Percentiles rank a stretch among this genome's conserved stretches.
Evolutionary conservation across 768 basidiomycete species (phyloP).

Genomic region (Podaxis carcinomalis): DNA sequence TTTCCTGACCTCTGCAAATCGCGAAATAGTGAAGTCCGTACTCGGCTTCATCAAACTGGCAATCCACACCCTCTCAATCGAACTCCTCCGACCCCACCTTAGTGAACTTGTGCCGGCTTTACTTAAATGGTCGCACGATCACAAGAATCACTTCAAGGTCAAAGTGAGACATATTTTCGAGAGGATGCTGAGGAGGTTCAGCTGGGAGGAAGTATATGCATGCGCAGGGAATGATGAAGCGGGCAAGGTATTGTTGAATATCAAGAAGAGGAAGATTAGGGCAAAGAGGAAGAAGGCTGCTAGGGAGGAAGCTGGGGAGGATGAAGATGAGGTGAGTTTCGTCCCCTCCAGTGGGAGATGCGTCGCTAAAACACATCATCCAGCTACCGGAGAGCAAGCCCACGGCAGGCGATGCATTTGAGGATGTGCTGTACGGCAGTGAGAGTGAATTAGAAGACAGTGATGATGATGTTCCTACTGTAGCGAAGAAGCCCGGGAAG

Average conservation of each 20-base stretch:
- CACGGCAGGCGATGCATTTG: slow-evolving; percentile 83
- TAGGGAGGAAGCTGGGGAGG: slow-evolving; percentile 55
- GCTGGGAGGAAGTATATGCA: slow-evolving; percentile 78
- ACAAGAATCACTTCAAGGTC: slow-evolving; percentile 97
- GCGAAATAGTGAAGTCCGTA: slow-evolving; percentile 96
- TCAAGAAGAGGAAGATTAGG: slow-evolving; percentile 92
- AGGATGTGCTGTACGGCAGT: slow-evolving; percentile 95
- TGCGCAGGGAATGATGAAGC: slow-evolving; percentile 76
- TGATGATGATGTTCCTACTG: slow-evolving; percentile 47
- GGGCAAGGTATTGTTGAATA: slow-evolving; percentile 85
- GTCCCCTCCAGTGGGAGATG: not conserved
- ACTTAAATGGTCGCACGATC: slow-evolving; percentile 91
- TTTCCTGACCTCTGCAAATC: slow-evolving; percentile 90
- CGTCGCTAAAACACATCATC: not conserved
- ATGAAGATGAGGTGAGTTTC: slow-evolving; percentile 34
- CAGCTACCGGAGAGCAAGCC: slow-evolving; percentile 43
- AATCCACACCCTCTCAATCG: slow-evolving; percentile 75
- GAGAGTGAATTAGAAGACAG: slow-evolving; percentile 85
- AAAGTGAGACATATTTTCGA: slow-evolving; percentile 98
- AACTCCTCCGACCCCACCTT: slow-evolving; percentile 75
- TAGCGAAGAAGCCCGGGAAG: slow-evolving; percentile 22
- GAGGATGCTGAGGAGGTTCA: slow-evolving; percentile 88
- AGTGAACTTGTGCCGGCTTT: slow-evolving; percentile 77
- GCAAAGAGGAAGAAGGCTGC: slow-evolving; percentile 84
- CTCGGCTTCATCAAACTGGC: slow-evolving; percentile 94